These are phyloP conservation scores for Hanseniaspora jakobsenii DNA, from an alignment of 805 yeast genomes.

Conservation along the genomic window DNA sequence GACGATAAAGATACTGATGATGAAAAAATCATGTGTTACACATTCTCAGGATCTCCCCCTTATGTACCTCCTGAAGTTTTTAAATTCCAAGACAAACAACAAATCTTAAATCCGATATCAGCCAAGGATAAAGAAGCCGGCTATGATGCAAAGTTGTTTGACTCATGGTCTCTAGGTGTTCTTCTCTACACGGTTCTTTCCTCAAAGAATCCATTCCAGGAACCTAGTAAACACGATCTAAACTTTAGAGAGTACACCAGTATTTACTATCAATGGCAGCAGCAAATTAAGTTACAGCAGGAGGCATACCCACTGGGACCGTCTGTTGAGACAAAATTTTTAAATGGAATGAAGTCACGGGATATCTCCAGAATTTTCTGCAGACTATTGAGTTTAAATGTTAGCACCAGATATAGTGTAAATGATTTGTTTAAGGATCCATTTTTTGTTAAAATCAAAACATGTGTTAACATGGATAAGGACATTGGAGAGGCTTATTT, in stretches of 20 bases:
- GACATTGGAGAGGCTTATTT: background rate
- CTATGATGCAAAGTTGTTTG: constrained; percentile 58
- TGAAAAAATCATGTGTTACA: constrained; percentile 23
- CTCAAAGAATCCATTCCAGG: constrained; percentile 48
- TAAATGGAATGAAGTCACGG: constrained; percentile 44
- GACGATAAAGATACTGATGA: background rate
- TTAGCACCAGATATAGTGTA: constrained; percentile 41
- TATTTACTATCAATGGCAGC: constrained; percentile 24
- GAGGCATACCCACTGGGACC: constrained; percentile 34
- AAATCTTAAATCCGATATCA: constrained; percentile 26
- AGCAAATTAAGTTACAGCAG: background rate
- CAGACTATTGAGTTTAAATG: constrained; percentile 59
- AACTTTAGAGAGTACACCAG: constrained; percentile 47
- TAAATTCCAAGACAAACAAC: constrained; percentile 31
- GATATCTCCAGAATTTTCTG: constrained; percentile 62
- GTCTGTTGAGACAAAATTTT: constrained; percentile 60
- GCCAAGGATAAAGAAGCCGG: constrained; percentile 26
- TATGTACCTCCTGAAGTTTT: constrained; percentile 70
- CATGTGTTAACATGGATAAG: constrained; percentile 33
- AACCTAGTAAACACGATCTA: constrained; percentile 36
- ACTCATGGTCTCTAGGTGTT: constrained; percentile 64
- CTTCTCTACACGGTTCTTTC: constrained; percentile 48
- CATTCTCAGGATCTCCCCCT: constrained; percentile 69
- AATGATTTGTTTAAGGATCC: constrained; percentile 47
- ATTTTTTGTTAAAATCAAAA: constrained; percentile 49